Conservation (phyloP, 768 basidiomycete species). For the Podaxis sp. region DNA sequence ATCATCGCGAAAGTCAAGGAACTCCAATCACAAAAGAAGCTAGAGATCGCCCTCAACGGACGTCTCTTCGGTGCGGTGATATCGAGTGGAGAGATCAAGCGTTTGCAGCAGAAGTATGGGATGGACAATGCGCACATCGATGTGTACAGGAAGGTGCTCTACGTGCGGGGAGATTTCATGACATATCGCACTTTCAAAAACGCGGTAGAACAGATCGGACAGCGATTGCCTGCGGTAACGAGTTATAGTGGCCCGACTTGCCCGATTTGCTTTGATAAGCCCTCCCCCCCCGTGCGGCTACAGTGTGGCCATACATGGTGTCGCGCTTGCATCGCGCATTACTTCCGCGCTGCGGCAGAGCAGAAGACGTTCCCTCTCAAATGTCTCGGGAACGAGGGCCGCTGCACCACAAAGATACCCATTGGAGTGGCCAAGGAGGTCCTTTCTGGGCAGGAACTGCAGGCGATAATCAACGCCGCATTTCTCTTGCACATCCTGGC, state of each 20-base stretch:
- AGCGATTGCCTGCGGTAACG: slow-evolving; percentile 30
- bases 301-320: slow-evolving; percentile 73
- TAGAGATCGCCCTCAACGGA: slow-evolving; percentile 46
- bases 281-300: slow-evolving; percentile 50
- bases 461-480: slow-evolving; percentile 54
- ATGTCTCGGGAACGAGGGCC: slow-evolving; percentile 66
- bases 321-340: slow-evolving; percentile 55
- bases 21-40: slow-evolving; percentile 41
- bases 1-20: slow-evolving; percentile 49
- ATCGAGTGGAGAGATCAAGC: slow-evolving; percentile 42
- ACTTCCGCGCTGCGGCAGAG: slow-evolving; percentile 57
- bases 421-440: slow-evolving; percentile 49
- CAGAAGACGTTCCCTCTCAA: slow-evolving; percentile 66
- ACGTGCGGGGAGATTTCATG: slow-evolving; percentile 56
- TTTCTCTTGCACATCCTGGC: slow-evolving; percentile 62
- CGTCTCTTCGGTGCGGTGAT: slow-evolving; percentile 43
- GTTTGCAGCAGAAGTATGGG: slow-evolving; percentile 52
- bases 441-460: slow-evolving; percentile 52
- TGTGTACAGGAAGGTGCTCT: slow-evolving; percentile 38
- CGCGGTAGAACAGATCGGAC: slow-evolving; percentile 34
- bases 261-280: slow-evolving; percentile 69
- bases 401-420: slow-evolving; percentile 58
- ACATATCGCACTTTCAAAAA: slow-evolving; percentile 28
- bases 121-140: slow-evolving; percentile 57
- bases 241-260: slow-evolving; percentile 34